These are phyloP conservation scores for Cystobasidium tubakii DNA, from an alignment of 768 basidiomycete genomes.

Conservation along the genomic window DNA sequence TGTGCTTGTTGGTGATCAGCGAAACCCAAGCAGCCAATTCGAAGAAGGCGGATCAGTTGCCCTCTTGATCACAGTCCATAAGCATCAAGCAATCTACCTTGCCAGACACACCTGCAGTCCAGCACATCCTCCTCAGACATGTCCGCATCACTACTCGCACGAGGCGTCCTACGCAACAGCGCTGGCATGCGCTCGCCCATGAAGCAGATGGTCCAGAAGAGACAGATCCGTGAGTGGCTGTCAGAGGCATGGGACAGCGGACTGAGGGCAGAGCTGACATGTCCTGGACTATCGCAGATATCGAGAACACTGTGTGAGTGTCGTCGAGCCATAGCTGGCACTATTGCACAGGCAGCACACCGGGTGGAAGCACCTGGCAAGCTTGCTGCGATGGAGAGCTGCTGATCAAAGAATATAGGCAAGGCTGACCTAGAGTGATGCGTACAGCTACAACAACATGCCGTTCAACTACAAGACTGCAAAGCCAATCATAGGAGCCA, in stretches of 20 bases:
- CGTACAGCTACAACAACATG: slow-evolving; percentile 29
- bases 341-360: background rate
- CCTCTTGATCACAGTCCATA: background rate
- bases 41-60: background rate
- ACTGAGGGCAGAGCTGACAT: background rate
- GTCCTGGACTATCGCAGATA: background rate
- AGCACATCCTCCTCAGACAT: background rate
- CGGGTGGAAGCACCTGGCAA: background rate
- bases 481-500: slow-evolving; percentile 29
- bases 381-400: background rate
- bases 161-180: slow-evolving; percentile 7
- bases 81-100: background rate
- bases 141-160: slow-evolving; percentile 18
- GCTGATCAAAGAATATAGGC: background rate
- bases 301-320: slow-evolving; percentile 11
- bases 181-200: slow-evolving; percentile 14
- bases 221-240: slow-evolving; percentile 16
- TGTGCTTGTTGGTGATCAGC: background rate
- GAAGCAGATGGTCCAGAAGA: slow-evolving; percentile 11
- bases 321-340: background rate
- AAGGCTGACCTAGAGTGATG: background rate
- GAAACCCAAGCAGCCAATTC: background rate
- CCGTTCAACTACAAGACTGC: slow-evolving; percentile 35
- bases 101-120: background rate
- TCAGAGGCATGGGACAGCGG: background rate